These are phyloP conservation scores for Berberis thunbergii DNA, from an alignment of 164 flowering plant species.

Conservation along the genomic window DNA sequence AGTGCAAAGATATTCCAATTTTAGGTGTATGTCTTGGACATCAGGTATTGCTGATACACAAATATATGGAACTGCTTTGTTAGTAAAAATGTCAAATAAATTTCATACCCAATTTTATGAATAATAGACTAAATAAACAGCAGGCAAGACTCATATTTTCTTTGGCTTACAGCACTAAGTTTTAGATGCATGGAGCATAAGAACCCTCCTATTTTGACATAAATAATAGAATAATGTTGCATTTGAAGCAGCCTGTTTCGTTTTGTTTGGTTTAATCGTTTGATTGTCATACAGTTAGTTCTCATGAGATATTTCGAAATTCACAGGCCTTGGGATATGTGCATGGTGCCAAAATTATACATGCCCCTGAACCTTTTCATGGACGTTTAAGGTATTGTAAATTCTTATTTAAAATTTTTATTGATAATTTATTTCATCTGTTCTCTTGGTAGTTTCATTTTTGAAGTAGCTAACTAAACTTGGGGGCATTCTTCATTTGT, in stretches of 20 bases:
- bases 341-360: slow-evolving; percentile 78
- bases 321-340: slow-evolving; percentile 88
- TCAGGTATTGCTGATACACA: slow-evolving; percentile 47
- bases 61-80: slow-evolving; percentile 1
- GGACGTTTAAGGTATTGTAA: slow-evolving; percentile 80
- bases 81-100: neutral
- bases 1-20: slow-evolving; percentile 87
- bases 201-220: too few relatives aligned
- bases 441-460: neutral
- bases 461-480: too few relatives aligned
- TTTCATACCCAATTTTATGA: too few relatives aligned
- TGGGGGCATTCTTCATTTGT: too few relatives aligned
- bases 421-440: too few relatives aligned
- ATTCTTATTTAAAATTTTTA: neutral
- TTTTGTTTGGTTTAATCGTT: neutral
- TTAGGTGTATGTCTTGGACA: slow-evolving; percentile 99
- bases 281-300: neutral
- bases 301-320: slow-evolving; percentile 5
- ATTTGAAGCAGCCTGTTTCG: neutral
- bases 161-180: too few relatives aligned
- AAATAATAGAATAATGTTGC: too few relatives aligned
- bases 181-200: too few relatives aligned
- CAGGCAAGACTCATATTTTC: too few relatives aligned
- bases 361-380: slow-evolving; percentile 89
- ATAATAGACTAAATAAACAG: too few relatives aligned